Evolutionary conservation across 768 basidiomycete genomes (phyloP).

Genomic region (Suillus subluteus): DNA sequence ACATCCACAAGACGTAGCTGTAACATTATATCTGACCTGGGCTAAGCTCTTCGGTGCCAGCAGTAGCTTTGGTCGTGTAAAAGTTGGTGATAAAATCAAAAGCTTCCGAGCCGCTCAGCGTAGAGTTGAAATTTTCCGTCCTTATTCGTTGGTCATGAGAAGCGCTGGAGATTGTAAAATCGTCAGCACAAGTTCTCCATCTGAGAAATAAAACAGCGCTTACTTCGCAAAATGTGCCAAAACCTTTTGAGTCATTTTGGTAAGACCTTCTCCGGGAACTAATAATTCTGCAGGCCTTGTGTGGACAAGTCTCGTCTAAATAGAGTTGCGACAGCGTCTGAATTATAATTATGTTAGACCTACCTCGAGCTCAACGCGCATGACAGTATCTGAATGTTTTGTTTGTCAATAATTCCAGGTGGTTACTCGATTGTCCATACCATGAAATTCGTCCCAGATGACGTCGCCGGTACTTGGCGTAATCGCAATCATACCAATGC

Average conservation of each 20-base stretch:
- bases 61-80: slow-evolving; percentile 57
- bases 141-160: slow-evolving; percentile 51
- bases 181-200: slow-evolving; percentile 11
- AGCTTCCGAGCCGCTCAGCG: slow-evolving; percentile 67
- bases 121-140: slow-evolving; percentile 60
- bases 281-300: slow-evolving; percentile 83
- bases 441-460: slow-evolving; percentile 89
- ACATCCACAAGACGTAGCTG: slow-evolving; percentile 3
- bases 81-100: slow-evolving; percentile 69
- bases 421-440: slow-evolving; percentile 38
- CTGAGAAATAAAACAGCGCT: slow-evolving; percentile 16
- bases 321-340: slow-evolving; percentile 9
- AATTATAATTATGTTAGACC: slow-evolving; percentile 13
- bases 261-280: slow-evolving; percentile 60
- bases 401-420: slow-evolving; percentile 12
- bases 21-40: slow-evolving; percentile 42
- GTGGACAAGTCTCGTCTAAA: slow-evolving; percentile 85
- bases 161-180: slow-evolving; percentile 37
- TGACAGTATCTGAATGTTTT: slow-evolving; percentile 60
- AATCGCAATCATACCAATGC: slow-evolving; percentile 76
- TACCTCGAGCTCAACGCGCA: slow-evolving; percentile 91
- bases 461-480: slow-evolving; percentile 92
- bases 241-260: slow-evolving; percentile 74
- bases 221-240: slow-evolving; percentile 73
- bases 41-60: slow-evolving; percentile 46